Evolutionary conservation across 306 rosid species (phyloP).

Genomic region (Citrullus colocynthis): DNA sequence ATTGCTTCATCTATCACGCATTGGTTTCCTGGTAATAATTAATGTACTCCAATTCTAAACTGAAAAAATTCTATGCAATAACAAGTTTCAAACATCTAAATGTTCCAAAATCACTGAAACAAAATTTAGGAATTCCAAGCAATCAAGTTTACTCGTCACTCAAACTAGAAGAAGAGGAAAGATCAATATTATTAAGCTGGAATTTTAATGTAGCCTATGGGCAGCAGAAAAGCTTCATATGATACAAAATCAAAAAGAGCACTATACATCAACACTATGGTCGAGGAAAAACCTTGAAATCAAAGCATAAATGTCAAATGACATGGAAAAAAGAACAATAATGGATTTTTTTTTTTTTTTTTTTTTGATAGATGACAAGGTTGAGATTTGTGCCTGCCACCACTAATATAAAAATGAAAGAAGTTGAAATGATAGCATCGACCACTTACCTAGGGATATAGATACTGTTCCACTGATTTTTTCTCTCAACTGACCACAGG

Average conservation of each 20-base stretch:
- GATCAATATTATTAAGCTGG: background rate
- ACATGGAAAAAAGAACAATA: background rate
- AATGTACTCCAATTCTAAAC: background rate
- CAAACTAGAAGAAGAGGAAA: background rate
- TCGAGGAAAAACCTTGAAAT: background rate
- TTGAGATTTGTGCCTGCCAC: background rate
- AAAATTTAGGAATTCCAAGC: background rate
- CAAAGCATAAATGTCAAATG: background rate
- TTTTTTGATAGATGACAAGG: background rate
- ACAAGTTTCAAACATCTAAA: background rate
- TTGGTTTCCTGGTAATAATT: background rate
- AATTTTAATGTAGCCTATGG: background rate
- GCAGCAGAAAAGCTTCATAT: background rate
- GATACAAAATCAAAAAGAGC: background rate
- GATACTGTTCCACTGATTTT: slow-evolving; percentile 56
- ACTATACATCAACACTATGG: background rate
- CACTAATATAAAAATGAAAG: background rate
- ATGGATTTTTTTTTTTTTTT: too few species aligned
- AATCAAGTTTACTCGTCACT: background rate
- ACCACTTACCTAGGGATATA: slow-evolving; percentile 49
- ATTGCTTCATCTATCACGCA: background rate
- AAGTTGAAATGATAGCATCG: background rate
- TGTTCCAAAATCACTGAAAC: background rate
- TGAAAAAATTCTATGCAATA: background rate
- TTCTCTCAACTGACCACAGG: slow-evolving; percentile 47